phyloP scores from a whole-genome alignment of 2,329 filamentous ascomycete genomes.

The Xylaria sp. region DNA sequence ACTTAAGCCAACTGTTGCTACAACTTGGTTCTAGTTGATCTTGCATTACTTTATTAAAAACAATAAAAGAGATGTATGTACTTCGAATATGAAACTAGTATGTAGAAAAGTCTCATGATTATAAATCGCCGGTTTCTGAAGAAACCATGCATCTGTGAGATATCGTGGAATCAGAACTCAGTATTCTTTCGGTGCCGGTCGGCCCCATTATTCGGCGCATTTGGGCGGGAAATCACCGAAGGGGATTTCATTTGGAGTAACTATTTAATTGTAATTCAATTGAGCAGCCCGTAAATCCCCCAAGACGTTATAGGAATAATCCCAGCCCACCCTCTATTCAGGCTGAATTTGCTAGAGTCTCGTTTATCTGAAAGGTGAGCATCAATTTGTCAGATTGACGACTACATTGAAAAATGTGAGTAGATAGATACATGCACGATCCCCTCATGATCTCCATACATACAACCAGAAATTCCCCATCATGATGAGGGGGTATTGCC shows the following conservation, averaged over 20 bases:
- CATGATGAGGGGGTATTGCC: background rate
- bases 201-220: background rate
- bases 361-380: background rate
- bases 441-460: conserved; percentile 6
- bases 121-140: background rate
- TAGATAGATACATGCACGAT: background rate
- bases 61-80: background rate
- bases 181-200: background rate
- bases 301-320: no score
- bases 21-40: no score
- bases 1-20: background rate
- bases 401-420: background rate
- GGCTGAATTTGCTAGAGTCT: background rate
- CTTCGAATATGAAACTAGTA: background rate
- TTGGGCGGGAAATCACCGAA: conserved; percentile 10
- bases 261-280: background rate
- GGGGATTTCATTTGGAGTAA: background rate
- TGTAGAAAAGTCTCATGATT: background rate
- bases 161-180: background rate
- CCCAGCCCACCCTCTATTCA: background rate
- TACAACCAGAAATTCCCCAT: background rate
- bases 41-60: background rate
- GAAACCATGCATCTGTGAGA: no score
- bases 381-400: background rate
- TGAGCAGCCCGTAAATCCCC: background rate